phyloP scores from a whole-genome alignment of 2,329 filamentous ascomycete species.

The Hymenoscyphus fraxineus region DNA sequence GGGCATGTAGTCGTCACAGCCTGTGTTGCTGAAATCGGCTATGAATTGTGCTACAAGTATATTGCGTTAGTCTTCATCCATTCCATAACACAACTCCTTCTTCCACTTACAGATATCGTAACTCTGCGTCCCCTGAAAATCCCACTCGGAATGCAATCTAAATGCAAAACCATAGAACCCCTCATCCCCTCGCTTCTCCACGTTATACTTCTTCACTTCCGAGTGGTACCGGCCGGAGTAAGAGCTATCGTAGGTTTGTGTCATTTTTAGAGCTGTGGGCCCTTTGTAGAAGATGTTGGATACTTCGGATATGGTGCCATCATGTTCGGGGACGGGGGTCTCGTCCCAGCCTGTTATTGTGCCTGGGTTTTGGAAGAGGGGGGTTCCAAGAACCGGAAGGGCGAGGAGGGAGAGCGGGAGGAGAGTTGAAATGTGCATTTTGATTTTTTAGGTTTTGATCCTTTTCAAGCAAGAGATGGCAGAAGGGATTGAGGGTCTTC shows the following conservation, averaged over 20 bases:
- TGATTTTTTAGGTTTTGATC: background rate
- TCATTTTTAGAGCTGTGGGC: conserved; percentile 24
- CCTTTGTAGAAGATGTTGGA: conserved; percentile 16
- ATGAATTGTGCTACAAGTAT: conserved; percentile 46
- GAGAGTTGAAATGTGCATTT: background rate
- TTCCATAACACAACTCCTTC: background rate
- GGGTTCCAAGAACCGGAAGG: background rate
- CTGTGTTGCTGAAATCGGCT: conserved; percentile 43
- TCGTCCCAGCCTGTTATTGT: conserved; percentile 16
- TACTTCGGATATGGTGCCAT: conserved; percentile 16
- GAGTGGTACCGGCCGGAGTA: conserved; percentile 48
- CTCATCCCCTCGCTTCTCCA: conserved; percentile 43
- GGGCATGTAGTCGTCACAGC: conserved; percentile 48
- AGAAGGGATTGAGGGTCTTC: background rate
- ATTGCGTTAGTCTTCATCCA: conserved; percentile 29
- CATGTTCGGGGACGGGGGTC: background rate
- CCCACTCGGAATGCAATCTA: conserved; percentile 45
- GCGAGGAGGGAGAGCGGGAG: background rate
- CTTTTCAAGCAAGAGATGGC: background rate
- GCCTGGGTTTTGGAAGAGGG: conserved; percentile 12
- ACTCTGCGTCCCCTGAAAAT: conserved; percentile 41
- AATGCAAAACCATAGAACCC: conserved; percentile 50
- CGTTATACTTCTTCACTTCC: conserved; percentile 43
- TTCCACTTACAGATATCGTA: conserved; percentile 29
- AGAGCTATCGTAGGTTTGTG: conserved; percentile 40